phyloP scores from a whole-genome alignment of 129 eudicot species.

The Sambucus nigra region DNA sequence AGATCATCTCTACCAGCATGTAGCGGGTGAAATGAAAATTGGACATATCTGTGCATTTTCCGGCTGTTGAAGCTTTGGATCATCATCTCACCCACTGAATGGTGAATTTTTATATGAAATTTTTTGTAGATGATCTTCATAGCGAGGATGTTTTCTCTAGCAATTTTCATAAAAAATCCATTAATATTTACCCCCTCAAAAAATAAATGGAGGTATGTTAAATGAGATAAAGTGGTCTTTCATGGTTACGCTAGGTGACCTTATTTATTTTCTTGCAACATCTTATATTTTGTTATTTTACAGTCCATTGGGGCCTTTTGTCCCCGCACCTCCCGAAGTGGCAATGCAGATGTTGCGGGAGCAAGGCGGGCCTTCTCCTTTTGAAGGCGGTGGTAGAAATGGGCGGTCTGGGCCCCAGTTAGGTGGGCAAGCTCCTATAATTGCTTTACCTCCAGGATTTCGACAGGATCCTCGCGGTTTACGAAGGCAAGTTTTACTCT shows the following conservation, averaged over 20 bases:
- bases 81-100: too few species aligned
- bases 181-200: too few species aligned
- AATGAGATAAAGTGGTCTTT: neutral
- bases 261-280: neutral
- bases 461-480: constrained; percentile 91
- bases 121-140: too few species aligned
- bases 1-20: too few species aligned
- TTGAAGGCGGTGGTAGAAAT: constrained; percentile 82
- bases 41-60: too few species aligned
- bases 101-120: too few species aligned
- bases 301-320: constrained; percentile 97
- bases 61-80: too few species aligned
- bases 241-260: neutral
- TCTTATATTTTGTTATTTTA: constrained; percentile 10
- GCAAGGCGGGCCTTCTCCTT: constrained; percentile 81
- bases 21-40: too few species aligned
- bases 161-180: too few species aligned
- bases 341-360: constrained; percentile 96
- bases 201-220: too few species aligned
- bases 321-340: constrained; percentile 99
- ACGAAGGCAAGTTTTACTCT: constrained; percentile 49
- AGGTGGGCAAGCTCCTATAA: constrained; percentile 66
- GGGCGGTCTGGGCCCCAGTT: too few species aligned
- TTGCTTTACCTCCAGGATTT: constrained; percentile 71
- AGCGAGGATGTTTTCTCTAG: too few species aligned